phyloP scores from a whole-genome alignment of 495 filamentous ascomycete species.

The Trichoderma gamsii region DNA sequence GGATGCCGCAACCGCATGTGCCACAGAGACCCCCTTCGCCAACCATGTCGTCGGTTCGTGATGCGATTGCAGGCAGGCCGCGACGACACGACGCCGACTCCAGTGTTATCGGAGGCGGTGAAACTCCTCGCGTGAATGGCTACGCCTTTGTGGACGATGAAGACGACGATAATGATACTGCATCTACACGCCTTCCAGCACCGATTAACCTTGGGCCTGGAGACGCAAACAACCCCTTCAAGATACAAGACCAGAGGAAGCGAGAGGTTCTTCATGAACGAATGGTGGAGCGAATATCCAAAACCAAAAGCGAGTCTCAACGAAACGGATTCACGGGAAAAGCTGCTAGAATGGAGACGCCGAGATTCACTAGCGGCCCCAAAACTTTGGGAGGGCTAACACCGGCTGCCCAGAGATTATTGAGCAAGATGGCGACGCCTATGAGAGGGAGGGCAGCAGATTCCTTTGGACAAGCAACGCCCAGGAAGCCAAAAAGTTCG shows the following conservation, averaged over 20 bases:
- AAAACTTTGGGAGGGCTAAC: constrained; percentile 56
- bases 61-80: constrained; percentile 75
- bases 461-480: constrained; percentile 9
- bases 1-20: constrained; percentile 47
- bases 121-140: constrained; percentile 85
- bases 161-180: constrained; percentile 39
- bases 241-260: constrained; percentile 65
- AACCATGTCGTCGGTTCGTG: constrained; percentile 75
- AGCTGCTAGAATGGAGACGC: constrained; percentile 55
- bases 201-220: constrained; percentile 48
- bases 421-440: constrained; percentile 57
- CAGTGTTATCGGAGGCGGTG: constrained; percentile 54
- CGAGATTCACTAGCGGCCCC: constrained; percentile 73
- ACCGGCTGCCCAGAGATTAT: constrained; percentile 75
- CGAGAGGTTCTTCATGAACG: constrained; percentile 80
- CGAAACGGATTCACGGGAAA: constrained; percentile 47
- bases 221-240: constrained; percentile 73
- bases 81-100: constrained; percentile 60
- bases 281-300: constrained; percentile 81
- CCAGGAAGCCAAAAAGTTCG: constrained; percentile 15
- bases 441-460: constrained; percentile 37
- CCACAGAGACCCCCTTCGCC: constrained; percentile 60
- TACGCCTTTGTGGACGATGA: constrained; percentile 93
- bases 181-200: constrained; percentile 16
- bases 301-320: constrained; percentile 55